Evolutionary conservation across 176 grass and related monocot species (phyloP), one percentile per base, ranked within the genome.

Genomic region (Raddia guianensis): DNA sequence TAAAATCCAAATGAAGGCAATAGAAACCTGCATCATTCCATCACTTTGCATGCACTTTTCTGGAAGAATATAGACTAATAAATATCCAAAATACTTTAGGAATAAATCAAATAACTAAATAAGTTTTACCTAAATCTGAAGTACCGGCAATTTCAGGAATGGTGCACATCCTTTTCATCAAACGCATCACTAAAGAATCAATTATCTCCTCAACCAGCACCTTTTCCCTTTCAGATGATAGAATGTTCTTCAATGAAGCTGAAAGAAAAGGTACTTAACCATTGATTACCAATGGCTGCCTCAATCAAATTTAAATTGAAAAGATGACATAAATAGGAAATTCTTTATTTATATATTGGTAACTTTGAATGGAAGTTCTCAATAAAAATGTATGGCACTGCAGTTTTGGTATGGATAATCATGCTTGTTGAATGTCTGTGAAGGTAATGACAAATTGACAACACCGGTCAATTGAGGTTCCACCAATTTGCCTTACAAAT

Each of bases 161-260:
- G 7, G 62, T 59, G 76, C 92, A 93, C 95, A 98, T 98, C 88
- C 90, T 91, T 89, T 92, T 98, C 62, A 94, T 91, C 74, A 98
- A 80, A 68, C 86, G 90, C 74, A 82, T 20, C 40, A 94, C 84
- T 44, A 98, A 88, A 77, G 90, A 86, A 92, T 95, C 85, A 2
- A 87, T 85, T 62, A 89, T 89, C 76, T 95, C 95, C 88, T 92
- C 92, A 86, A 91, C 55, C 63, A 87, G 46, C 58, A 93, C 88
- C 14, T 20, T 83, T 44, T 95, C 84, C 70, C 79, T 84, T 91
- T 92, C 81, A 35, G 75, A 91, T 52, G 72, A 80, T 51, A 93
- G n/a, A 85, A 98, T 62, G 75, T 88, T 95, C 84, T 87, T 98
- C 68, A 98, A n/a, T 81, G 84, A 91, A 69, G 90, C 95, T 98